These are phyloP conservation scores for Eucalyptus pauciflora DNA, from an alignment of 345 rosid genomes.

Conservation along the genomic window DNA sequence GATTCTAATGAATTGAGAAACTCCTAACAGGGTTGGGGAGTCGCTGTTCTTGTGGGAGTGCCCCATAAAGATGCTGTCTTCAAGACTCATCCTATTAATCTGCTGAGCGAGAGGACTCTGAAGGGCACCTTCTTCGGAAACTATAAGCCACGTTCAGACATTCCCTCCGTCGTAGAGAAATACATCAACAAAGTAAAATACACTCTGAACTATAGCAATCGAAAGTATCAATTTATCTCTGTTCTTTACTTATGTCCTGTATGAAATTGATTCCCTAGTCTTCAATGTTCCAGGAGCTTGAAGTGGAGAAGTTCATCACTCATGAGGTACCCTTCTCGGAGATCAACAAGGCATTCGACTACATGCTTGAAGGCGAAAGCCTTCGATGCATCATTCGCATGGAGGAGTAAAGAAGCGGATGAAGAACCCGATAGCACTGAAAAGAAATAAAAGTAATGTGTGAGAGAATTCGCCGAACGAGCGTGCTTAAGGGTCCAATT, in stretches of 20 bases:
- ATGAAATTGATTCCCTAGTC: not conserved
- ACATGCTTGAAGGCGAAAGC: constrained; percentile 33
- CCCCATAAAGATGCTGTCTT: constrained; percentile 29
- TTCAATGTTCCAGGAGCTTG: constrained; percentile 18
- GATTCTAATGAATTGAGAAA: not conserved
- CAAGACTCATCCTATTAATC: constrained; percentile 22
- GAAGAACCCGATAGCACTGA: not conserved
- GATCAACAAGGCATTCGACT: constrained; percentile 44
- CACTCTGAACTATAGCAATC: not conserved
- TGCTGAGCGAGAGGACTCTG: constrained; percentile 24
- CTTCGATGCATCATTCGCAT: constrained; percentile 32
- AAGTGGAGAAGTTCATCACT: constrained; percentile 35
- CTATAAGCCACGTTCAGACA: constrained; percentile 26
- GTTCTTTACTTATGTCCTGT: not conserved
- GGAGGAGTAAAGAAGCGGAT: not conserved
- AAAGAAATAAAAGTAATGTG: not conserved
- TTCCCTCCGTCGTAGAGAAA: constrained; percentile 25
- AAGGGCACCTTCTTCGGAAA: constrained; percentile 32
- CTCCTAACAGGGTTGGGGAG: constrained; percentile 26
- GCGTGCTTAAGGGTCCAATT: not conserved
- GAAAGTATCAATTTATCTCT: not conserved
- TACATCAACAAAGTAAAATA: constrained; percentile 18
- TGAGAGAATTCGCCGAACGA: not conserved
- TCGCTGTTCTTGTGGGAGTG: constrained; percentile 32
- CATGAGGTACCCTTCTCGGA: constrained; percentile 34